phyloP scores from a whole-genome alignment of 2,329 filamentous ascomycete genomes.

The Hypoxylon sp. region DNA sequence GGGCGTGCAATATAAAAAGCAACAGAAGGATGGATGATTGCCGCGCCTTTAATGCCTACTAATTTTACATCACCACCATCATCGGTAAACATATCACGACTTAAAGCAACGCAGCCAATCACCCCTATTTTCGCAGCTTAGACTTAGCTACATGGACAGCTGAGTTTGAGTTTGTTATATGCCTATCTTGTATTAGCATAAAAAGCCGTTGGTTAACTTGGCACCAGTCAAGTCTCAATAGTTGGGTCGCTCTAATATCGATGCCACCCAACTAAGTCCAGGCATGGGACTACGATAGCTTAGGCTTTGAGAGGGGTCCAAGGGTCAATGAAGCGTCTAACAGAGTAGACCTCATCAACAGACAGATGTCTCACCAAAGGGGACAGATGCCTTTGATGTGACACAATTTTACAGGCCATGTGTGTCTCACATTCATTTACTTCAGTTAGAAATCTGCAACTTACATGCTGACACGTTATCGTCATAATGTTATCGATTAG shows the following conservation, averaged over 20 bases:
- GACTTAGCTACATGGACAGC: slow-evolving; percentile 20
- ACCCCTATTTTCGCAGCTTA: slow-evolving; percentile 20
- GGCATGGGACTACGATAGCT: neutral
- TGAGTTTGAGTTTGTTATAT: slow-evolving; percentile 20
- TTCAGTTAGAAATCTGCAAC: slow-evolving; percentile 10
- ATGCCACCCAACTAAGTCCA: slow-evolving; percentile 10
- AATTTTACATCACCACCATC: slow-evolving; percentile 7
- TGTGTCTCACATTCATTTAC: neutral
- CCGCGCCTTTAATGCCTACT: slow-evolving; percentile 1
- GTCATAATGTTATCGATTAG: slow-evolving; percentile 22
- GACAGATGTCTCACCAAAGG: neutral
- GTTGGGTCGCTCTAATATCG: slow-evolving; percentile 15
- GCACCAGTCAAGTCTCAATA: slow-evolving; percentile 25
- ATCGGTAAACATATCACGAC: neutral
- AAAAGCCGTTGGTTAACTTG: slow-evolving; percentile 9
- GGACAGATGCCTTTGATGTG: neutral
- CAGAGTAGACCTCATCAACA: neutral
- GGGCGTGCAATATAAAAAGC: slow-evolving; percentile 14
- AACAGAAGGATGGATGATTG: slow-evolving; percentile 11
- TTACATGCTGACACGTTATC: slow-evolving; percentile 3
- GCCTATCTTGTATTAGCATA: slow-evolving; percentile 26
- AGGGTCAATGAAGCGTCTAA: neutral
- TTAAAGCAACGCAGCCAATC: slow-evolving; percentile 3
- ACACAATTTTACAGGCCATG: slow-evolving; percentile 11
- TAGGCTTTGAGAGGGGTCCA: slow-evolving; percentile 1